Evolutionary conservation across 2,329 filamentous ascomycete genomes (phyloP).

Genomic region (Calonectria pauciramosa): DNA sequence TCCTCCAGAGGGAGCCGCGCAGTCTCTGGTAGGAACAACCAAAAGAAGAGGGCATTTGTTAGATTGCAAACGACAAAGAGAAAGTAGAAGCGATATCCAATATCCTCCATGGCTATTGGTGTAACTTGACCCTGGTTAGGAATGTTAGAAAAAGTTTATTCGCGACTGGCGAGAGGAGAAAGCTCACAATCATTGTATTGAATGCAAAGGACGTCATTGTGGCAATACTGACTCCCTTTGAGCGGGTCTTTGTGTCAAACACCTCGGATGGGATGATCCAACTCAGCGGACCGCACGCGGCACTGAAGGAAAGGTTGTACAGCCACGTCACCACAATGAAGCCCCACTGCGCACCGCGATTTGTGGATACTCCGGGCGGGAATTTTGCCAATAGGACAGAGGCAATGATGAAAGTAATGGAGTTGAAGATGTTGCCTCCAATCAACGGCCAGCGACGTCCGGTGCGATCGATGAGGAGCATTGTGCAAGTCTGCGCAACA

Average conservation of each 20-base stretch:
- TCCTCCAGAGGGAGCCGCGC: background rate
- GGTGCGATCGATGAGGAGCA: background rate
- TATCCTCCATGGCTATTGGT: background rate
- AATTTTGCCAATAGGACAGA: background rate
- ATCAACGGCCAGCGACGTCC: background rate
- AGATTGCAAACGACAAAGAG: background rate
- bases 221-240: background rate
- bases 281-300: background rate
- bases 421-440: background rate
- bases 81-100: background rate
- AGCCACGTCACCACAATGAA: background rate
- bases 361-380: background rate
- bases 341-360: background rate
- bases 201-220: background rate
- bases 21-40: background rate
- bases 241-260: background rate
- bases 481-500: background rate
- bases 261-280: background rate
- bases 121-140: background rate
- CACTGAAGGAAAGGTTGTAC: background rate
- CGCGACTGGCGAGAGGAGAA: too few species aligned
- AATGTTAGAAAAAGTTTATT: too few species aligned
- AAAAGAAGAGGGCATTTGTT: background rate
- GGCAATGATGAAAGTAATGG: background rate
- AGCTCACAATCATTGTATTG: background rate